Evolutionary conservation across 1,284 basidiomycete species (phyloP).

Genomic region (Austroboletus novae-zelandiae): DNA sequence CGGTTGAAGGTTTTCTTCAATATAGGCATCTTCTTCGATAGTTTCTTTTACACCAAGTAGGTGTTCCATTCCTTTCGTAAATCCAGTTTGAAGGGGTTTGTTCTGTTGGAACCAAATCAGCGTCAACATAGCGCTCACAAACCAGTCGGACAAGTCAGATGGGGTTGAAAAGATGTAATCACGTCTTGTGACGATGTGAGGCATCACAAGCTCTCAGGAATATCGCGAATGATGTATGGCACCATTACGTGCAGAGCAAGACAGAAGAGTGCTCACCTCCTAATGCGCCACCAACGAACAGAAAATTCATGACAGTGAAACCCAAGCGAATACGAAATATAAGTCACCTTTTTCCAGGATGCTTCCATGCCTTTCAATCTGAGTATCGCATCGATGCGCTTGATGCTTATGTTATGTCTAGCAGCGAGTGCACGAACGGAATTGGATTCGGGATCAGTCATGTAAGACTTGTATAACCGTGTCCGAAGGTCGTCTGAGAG

Average conservation of each 20-base stretch:
- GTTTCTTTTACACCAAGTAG: slow-evolving; percentile 49
- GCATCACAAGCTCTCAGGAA: slow-evolving; percentile 49
- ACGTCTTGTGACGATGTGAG: no score
- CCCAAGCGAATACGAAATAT: slow-evolving; percentile 5
- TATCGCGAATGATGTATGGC: slow-evolving; percentile 67
- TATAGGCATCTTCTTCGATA: slow-evolving; percentile 13
- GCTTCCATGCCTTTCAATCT: slow-evolving; percentile 75
- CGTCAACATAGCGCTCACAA: no score
- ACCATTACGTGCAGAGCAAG: slow-evolving; percentile 42
- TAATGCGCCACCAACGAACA: slow-evolving; percentile 26
- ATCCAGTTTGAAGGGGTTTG: slow-evolving; percentile 63
- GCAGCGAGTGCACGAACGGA: slow-evolving; percentile 60
- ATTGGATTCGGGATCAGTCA: slow-evolving; percentile 54
- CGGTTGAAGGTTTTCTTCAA: slow-evolving; percentile 10
- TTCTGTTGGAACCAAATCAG: slow-evolving; percentile 36
- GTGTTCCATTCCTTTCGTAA: slow-evolving; percentile 65
- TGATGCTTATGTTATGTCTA: slow-evolving; percentile 62
- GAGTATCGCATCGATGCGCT: slow-evolving; percentile 77
- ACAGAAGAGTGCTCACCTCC: slow-evolving; percentile 43
- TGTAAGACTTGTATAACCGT: slow-evolving; percentile 55
- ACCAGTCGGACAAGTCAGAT: no score
- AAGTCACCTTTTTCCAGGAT: slow-evolving; percentile 62
- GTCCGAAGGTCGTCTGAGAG: slow-evolving; percentile 60
- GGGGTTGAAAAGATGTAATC: slow-evolving; percentile 63
- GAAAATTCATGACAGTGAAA: slow-evolving; percentile 12